Conservation (phyloP, 2,329 filamentous ascomycete genomes). For the Epichloe sp. region DNA sequence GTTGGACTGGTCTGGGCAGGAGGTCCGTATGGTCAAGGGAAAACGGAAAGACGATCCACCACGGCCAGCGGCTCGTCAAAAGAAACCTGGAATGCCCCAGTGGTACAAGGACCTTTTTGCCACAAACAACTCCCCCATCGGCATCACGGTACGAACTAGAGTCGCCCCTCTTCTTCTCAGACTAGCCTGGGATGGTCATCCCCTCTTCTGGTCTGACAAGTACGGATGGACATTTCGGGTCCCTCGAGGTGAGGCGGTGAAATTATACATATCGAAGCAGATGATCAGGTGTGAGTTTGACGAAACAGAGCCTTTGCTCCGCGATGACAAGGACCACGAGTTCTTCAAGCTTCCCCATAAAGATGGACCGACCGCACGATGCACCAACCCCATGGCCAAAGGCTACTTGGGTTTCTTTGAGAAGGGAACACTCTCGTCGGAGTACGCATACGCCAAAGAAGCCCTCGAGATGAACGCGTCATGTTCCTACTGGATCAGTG, state of each 20-base stretch:
- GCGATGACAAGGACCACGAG: conserved; percentile 48
- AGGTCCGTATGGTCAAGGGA: conserved; percentile 79
- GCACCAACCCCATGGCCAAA: conserved; percentile 80
- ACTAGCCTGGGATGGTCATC: conserved; percentile 78
- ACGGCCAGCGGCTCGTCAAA: conserved; percentile 68
- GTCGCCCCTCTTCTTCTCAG: conserved; percentile 76
- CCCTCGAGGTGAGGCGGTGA: conserved; percentile 41
- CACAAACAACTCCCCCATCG: conserved; percentile 55
- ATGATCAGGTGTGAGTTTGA: conserved; percentile 69
- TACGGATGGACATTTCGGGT: conserved; percentile 90
- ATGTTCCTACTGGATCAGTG: conserved; percentile 98
- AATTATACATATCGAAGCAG: conserved; percentile 53
- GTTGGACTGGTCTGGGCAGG: conserved; percentile 90
- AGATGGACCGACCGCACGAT: conserved; percentile 75
- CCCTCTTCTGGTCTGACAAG: conserved; percentile 83
- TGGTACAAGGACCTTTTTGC: conserved; percentile 86
- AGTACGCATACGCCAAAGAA: conserved; percentile 83
- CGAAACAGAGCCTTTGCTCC: conserved; percentile 52
- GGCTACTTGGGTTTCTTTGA: conserved; percentile 86
- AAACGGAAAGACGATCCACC: conserved; percentile 77
- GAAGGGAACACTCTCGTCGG: conserved; percentile 71
- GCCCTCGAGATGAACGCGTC: conserved; percentile 97
- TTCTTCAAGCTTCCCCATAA: conserved; percentile 97
- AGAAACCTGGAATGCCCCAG: conserved; percentile 84
- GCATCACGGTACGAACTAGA: conserved; percentile 72